These are phyloP conservation scores for Hevea brasiliensis DNA, from an alignment of 345 rosid genomes.

Conservation along the genomic window DNA sequence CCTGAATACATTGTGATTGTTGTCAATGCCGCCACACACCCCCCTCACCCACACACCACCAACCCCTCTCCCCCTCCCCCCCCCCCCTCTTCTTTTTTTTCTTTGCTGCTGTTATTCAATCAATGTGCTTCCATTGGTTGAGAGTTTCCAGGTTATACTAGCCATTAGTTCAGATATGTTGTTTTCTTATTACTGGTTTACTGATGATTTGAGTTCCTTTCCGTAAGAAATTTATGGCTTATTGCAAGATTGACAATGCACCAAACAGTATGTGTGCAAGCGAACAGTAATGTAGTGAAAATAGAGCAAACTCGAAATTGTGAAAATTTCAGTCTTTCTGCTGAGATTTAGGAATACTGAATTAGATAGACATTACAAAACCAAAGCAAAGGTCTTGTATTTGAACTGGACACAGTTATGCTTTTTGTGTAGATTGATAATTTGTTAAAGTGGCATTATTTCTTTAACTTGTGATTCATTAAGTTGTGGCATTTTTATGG, in stretches of 20 bases:
- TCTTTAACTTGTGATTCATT: background rate
- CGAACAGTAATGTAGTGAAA: background rate
- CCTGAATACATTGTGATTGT: too few relatives aligned
- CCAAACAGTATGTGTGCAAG: background rate
- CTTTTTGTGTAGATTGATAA: background rate
- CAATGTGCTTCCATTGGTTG: background rate
- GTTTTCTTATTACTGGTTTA: background rate
- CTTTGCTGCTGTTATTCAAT: background rate
- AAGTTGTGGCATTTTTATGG: background rate
- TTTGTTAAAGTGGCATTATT: background rate
- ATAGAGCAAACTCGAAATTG: background rate
- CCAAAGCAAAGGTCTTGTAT: background rate
- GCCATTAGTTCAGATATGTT: background rate
- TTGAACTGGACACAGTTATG: background rate
- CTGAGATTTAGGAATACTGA: background rate
- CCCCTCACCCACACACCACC: too few relatives aligned
- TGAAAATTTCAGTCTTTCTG: too few relatives aligned
- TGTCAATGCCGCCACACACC: too few relatives aligned
- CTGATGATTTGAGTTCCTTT: background rate
- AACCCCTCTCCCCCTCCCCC: too few relatives aligned
- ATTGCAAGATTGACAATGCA: background rate
- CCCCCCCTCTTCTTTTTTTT: too few relatives aligned
- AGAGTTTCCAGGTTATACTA: background rate
- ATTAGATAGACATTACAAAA: background rate
- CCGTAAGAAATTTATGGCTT: background rate